Conservation (phyloP, 2,329 filamentous ascomycete species). For the Hysterium pulicare region DNA sequence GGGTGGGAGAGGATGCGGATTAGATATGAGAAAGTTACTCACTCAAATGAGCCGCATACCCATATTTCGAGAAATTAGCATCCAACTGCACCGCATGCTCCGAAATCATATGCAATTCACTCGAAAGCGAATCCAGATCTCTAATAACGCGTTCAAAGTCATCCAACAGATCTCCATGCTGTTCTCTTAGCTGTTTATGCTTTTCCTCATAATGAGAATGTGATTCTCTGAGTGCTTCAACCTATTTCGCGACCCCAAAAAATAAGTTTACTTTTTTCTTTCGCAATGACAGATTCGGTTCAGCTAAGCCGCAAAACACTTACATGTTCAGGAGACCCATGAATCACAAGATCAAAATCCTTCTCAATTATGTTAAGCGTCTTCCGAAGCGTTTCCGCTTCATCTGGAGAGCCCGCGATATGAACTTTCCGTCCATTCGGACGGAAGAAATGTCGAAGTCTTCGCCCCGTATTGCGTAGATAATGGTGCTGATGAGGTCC, state of each 20-base stretch:
- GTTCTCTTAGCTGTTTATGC: slow-evolving; percentile 46
- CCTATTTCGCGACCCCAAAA: too few species aligned
- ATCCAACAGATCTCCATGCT: slow-evolving; percentile 51
- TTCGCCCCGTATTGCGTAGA: slow-evolving; percentile 34
- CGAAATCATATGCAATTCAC: slow-evolving; percentile 54
- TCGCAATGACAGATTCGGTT: slow-evolving; percentile 5
- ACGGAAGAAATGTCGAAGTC: slow-evolving; percentile 52
- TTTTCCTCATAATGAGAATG: slow-evolving; percentile 53
- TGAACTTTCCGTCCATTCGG: slow-evolving; percentile 57
- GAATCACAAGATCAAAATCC: slow-evolving; percentile 56
- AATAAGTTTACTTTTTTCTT: too few species aligned
- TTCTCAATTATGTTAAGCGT: slow-evolving; percentile 40
- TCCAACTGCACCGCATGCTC: slow-evolving; percentile 55
- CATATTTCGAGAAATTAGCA: slow-evolving; percentile 62
- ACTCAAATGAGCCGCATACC: slow-evolving; percentile 58
- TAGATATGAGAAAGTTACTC: slow-evolving; percentile 40
- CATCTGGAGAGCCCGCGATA: slow-evolving; percentile 55
- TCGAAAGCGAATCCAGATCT: slow-evolving; percentile 52
- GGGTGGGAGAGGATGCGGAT: not conserved
- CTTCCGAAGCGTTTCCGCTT: slow-evolving; percentile 47
- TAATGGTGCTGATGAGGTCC: slow-evolving; percentile 10
- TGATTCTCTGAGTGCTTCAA: slow-evolving; percentile 49
- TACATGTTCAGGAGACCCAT: slow-evolving; percentile 52
- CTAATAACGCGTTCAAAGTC: slow-evolving; percentile 56
- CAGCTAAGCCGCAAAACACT: too few species aligned